Percentiles rank a stretch among this genome's conserved stretches.
phyloP scores from a whole-genome alignment of 2,329 filamentous ascomycete species.

The Penicillium capsulatum region DNA sequence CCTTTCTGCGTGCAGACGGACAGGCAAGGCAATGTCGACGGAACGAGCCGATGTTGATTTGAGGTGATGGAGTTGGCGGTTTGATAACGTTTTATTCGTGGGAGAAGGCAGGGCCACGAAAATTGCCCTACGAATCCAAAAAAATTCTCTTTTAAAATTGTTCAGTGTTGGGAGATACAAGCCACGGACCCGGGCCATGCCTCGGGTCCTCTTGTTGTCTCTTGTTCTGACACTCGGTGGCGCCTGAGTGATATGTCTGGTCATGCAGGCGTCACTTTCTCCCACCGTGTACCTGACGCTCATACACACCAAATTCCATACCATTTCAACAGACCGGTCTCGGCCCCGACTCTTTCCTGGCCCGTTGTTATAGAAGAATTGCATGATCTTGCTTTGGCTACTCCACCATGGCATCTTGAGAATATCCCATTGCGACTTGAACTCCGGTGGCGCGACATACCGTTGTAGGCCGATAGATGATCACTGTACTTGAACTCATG shows the following conservation, averaged over 20 bases:
- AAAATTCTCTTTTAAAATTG: slow-evolving; percentile 28
- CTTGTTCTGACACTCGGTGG: slow-evolving; percentile 19
- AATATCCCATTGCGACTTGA: slow-evolving; percentile 6
- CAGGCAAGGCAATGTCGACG: slow-evolving; percentile 35
- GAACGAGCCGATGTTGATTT: slow-evolving; percentile 36
- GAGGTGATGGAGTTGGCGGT: slow-evolving; percentile 39
- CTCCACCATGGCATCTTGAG: slow-evolving; percentile 21
- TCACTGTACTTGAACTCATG: no score
- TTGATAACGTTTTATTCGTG: slow-evolving; percentile 38
- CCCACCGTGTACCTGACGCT: slow-evolving; percentile 35
- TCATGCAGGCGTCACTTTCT: slow-evolving; percentile 27
- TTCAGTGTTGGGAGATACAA: slow-evolving; percentile 27
- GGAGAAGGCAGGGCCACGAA: slow-evolving; percentile 35
- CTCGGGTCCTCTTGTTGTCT: slow-evolving; percentile 14
- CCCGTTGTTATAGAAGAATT: slow-evolving; percentile 20
- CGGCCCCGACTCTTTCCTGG: slow-evolving; percentile 12
- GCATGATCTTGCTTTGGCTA: slow-evolving; percentile 22
- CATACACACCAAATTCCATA: slow-evolving; percentile 36
- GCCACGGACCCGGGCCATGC: slow-evolving; percentile 23
- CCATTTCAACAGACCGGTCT: slow-evolving; percentile 27
- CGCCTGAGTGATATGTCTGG: slow-evolving; percentile 27
- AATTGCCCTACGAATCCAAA: slow-evolving; percentile 38
- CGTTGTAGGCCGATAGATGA: no score
- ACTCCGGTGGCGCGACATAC: no score
- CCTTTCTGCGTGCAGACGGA: slow-evolving; percentile 33